Base-by-base conservation (phyloP, 139 green algal genomes). In the Micractinium conductrix region DNA sequence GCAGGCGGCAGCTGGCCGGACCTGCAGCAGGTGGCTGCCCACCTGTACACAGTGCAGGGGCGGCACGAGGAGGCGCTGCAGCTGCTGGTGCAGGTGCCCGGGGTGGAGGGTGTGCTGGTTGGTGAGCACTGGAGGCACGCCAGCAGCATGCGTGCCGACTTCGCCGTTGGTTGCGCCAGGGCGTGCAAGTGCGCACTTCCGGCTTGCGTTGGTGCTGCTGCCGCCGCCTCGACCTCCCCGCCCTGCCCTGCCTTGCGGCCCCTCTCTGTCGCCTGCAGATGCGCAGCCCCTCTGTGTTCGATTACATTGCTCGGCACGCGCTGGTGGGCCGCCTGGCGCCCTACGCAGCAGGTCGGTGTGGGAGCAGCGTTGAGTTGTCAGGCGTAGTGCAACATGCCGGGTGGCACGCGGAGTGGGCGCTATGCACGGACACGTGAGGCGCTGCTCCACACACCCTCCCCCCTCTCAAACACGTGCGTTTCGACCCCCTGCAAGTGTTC, bases 1-100 rank as follows among this genome's bases (percentile, higher is more conserved):
- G 79, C 60, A 12, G 88, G 81, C 2, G 87, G 83, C 16, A 87
- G 87, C n/a, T 91, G 65, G 28, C 82, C 83, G 5, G 78, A 78
- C 53, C 86, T 98, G 79, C 90, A 92, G 88, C 89, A 95, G 75
- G 91, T 92, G 37, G 88, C 98, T 48, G 94, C 93, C 14, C 89
- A 93, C 85, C 90, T 98, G 81, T 98, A 98, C 87, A 87, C 93
- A 58, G 84, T 70, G 63, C 81, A 70, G 28, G 80, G 85, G 37
- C 65, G 76, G 76, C 40, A 82, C 28, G 76, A 82, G 58, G 76
- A 82, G 26, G 76, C 76, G 58, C 76, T 82, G 14, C 26, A 45
- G 38, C 37, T 82, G 21, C 33, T 73, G 83, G 43, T 88, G 10
- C 74, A 73, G 48, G 30, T 74, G 62, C 33, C 38, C 9, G 42